These are phyloP conservation scores for Clathrospora elynae DNA, from an alignment of 2,329 filamentous ascomycete species.

Conservation along the genomic window DNA sequence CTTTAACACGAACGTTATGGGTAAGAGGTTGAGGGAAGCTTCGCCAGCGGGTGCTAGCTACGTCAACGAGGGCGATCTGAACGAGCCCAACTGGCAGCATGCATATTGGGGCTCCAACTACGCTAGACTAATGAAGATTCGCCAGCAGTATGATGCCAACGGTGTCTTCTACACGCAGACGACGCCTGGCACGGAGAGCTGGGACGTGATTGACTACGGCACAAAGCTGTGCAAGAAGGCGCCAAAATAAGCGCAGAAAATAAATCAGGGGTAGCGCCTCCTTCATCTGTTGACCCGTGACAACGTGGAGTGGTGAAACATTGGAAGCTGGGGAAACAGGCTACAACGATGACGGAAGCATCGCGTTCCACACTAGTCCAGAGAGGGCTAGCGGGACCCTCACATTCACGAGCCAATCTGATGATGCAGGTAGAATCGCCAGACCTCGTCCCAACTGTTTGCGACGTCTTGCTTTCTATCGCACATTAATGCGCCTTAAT, in stretches of 20 bases:
- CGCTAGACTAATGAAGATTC: conserved; percentile 33
- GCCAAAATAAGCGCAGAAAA: conserved; percentile 3
- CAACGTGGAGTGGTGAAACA: conserved; percentile 11
- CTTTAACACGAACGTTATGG: conserved; percentile 40
- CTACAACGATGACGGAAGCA: conserved; percentile 28
- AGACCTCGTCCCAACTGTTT: conserved; percentile 13
- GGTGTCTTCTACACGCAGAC: conserved; percentile 45
- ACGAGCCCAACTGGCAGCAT: conserved; percentile 46
- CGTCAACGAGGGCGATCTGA: conserved; percentile 45
- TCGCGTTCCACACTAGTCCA: conserved; percentile 21
- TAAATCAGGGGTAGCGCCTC: no score
- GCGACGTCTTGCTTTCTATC: conserved; percentile 11
- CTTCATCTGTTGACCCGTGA: neutral
- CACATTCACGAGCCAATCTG: conserved; percentile 36
- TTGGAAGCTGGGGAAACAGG: conserved; percentile 9
- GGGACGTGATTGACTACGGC: conserved; percentile 43
- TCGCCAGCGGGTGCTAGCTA: conserved; percentile 41
- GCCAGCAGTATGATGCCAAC: conserved; percentile 43
- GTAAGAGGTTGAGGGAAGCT: conserved; percentile 38
- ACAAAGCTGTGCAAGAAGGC: conserved; percentile 42
- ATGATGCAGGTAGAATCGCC: conserved; percentile 6
- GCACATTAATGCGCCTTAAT: conserved; percentile 4
- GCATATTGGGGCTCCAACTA: conserved; percentile 47
- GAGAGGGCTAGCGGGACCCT: conserved; percentile 18
- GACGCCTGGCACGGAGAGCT: conserved; percentile 44